Evolutionary conservation across 306 rosid genomes (phyloP), one percentile per base, ranked within the genome.

Genomic region (Styphnolobium japonicum): DNA sequence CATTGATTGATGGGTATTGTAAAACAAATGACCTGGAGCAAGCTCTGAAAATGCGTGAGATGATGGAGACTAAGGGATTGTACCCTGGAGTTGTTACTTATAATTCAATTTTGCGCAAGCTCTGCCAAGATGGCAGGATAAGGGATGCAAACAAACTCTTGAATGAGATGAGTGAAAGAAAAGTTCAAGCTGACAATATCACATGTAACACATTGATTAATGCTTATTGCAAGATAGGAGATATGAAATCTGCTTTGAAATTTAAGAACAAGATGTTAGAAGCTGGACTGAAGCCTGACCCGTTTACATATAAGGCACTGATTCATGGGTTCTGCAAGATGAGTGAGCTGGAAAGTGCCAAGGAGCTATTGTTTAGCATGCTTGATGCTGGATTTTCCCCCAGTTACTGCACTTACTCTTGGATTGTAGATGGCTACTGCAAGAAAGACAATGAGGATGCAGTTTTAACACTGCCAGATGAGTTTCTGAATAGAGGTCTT

Each of bases 191-290:
- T 10, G 98, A 94, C 71, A 91, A 83, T 80, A 82, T 92, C 78
- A 94, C 98, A 2, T 94, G 98, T 55, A 92, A 94, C 86, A 94
- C 98, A 7, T 82, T 94, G 85, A 87, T 92, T 45, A 91, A 94
- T 91, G 90, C 97, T 43, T 94, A 94, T 79, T 88, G 90, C 88
- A 92, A 94, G 83, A 81, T 90, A 69, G 89, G 93, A 75, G 97
- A 92, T 79, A 73, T 91, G 90, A 81, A 60, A 52, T 91, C 98
- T 65, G 97, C 97, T 19, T 66, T 88, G 80, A 92, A 87, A 83
- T 94, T 91, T 80, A 90, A 91, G 91, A 80, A 85, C 64, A 89
- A 78, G 73, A 88, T 94, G 97, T 83, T 89, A 71, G 97, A 89
- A 58, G 86, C 90, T 80, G 97, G 94, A 51, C 75, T 92, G 53